Base-by-base conservation (phyloP, 2,329 filamentous ascomycete species). In the Penicillium hordei region DNA sequence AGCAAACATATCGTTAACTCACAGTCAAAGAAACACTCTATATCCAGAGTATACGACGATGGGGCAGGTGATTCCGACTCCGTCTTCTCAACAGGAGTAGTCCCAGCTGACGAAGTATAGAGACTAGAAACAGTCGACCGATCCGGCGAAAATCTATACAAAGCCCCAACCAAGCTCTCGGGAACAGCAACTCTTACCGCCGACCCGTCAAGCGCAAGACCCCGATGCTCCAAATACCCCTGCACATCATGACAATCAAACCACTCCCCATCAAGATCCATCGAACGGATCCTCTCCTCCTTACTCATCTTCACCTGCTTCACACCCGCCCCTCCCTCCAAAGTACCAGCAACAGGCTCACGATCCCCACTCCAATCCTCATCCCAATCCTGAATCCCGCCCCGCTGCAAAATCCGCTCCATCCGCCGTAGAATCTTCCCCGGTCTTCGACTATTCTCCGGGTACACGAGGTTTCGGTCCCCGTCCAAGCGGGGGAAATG, bases 221-320 rank as follows among this genome's bases (percentile, higher is more conserved):
- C 73, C 38, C 68, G 68, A 17, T 65, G 39, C 48, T 62, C 59
- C 17, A 95, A 76, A 68, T 92, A 94, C 13, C 83, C 80, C 72
- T 94, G 89, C 0, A 92, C 86, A 70, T 94, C 91, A 58, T 90
- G 83, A 0, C 86, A 77, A 68, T 94, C 90, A 64, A 89, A 90
- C 79, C 90, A 94, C 50, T 90, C 84, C 5, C 89, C 89, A 58
- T 89, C 83, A 60, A 87, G 89, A 0, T 85, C 88, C 1, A 83
- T 80, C 8, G 87, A 58, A 5, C 68, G 68, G 19, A 73, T 61
- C n/a, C 68, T 59, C 36, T 74, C 66, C 15, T 71, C 62, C n/a
- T 65, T 57, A 9, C 55, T 23, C 19, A 33, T 33, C 31, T 33
- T 4, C 29, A 31, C 29, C 29, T 31, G 29, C 29, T 5, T 31